Evolutionary conservation across 2,329 filamentous ascomycete genomes (phyloP), one percentile per base, ranked within the genome.

Genomic region (Cyphellophora europaea): DNA sequence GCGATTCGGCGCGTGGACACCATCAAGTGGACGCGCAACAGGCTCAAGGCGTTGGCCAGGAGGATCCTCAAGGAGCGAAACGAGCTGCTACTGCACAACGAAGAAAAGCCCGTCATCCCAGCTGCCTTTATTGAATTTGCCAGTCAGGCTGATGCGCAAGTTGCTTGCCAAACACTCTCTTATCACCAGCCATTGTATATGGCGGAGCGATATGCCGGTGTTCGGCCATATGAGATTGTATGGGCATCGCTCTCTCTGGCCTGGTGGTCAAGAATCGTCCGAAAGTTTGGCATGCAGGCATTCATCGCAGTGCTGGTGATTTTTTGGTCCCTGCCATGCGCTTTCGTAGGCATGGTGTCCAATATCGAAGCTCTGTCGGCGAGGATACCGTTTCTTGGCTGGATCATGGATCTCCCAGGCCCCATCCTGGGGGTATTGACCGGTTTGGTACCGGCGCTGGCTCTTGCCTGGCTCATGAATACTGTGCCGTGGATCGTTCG

Each of bases 51-150:
- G 33, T 37, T 59, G 6, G 48, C 46, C 5, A 48, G 45, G 3
- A 43, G 49, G 28, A 59, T 58, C 25, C 44, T 34, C 19, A 54
- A 56, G 33, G 16, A 57, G 11, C 46, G 54, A 11, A 46, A 48
- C 19, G 42, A 53, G 21, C 53, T 56, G 32, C 44, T 45, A 4
- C 41, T 43, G 25, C 27, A 38, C 17, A 36, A 37, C 5, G 23
- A 38, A 5, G 36, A 77, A 42, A 25, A 25, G 21, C 8, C 21
- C 21, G 71, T 75, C 42, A 65, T 86, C n/a, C 75, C 80, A 10
- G 80, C 85, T 13, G 83, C 88, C 6, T 96, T 96, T 48, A 77
- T 96, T 49, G 87, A 96, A 54, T 96, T 95, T 51, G 67, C 73
- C 30, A 78, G 74, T 1, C 84, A 94, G 53, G 73, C 82, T 33